A percentile compares a stretch with the other conserved stretches of the same genome.
Evolutionary conservation across 768 basidiomycete species (phyloP).

Genomic region (Rhodotorula toruloides): DNA sequence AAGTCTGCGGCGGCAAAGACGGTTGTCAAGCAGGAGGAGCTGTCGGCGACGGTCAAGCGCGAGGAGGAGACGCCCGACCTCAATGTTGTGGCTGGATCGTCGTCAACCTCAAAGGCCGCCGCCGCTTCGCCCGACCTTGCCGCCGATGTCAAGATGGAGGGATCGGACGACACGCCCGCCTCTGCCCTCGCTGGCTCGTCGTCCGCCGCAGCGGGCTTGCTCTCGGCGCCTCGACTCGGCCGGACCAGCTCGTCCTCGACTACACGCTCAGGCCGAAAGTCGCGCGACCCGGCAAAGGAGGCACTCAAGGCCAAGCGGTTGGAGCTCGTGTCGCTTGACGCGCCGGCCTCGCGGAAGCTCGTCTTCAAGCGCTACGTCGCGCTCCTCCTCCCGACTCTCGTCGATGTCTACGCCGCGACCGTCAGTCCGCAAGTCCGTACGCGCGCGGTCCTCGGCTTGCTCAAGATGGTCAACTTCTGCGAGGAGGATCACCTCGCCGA

Average conservation of each 20-base stretch:
- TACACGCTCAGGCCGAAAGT: conserved; percentile 40
- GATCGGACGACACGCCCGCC: conserved; percentile 33
- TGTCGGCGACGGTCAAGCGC: conserved; percentile 28
- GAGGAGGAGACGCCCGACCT: conserved; percentile 34
- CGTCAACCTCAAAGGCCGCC: background rate
- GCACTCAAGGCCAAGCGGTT: conserved; percentile 56
- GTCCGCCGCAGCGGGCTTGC: too few relatives aligned
- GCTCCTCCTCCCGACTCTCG: conserved; percentile 82
- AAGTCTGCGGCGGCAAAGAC: conserved; percentile 17
- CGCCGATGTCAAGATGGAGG: conserved; percentile 33
- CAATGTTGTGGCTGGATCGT: background rate
- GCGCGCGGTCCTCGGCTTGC: conserved; percentile 77
- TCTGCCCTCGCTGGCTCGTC: conserved; percentile 41
- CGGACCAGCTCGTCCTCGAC: conserved; percentile 40
- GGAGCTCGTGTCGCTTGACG: conserved; percentile 58
- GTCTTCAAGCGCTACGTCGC: conserved; percentile 78
- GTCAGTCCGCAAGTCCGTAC: conserved; percentile 79
- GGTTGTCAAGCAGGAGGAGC: conserved; percentile 1
- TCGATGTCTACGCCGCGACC: conserved; percentile 99
- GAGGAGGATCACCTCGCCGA: conserved; percentile 67
- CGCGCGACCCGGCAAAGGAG: conserved; percentile 44
- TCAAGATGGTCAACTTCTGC: conserved; percentile 87
- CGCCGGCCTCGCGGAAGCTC: conserved; percentile 57
- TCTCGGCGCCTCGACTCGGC: conserved; percentile 43
- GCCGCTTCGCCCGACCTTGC: conserved; percentile 5